Base-by-base conservation (phyloP, 2,329 filamentous ascomycete genomes). In the Fusarium austroafricanum region DNA sequence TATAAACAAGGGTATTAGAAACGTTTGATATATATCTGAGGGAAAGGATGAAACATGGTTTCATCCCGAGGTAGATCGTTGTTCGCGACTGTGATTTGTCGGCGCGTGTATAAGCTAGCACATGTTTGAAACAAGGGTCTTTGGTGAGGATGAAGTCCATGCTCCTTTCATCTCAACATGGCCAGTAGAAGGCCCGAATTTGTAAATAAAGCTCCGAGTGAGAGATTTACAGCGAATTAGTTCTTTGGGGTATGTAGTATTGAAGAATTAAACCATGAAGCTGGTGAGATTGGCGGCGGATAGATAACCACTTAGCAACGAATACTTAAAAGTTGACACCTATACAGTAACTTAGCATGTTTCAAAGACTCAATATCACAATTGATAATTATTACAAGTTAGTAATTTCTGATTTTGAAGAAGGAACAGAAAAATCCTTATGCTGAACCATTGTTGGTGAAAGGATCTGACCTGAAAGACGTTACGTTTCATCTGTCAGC, bases 131-230 rank as follows among this genome's bases (percentile, higher is more conserved):
- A 65, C 65, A 65, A 60, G 58, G 64, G 44, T 59, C 40, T 6
- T 33, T 11, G 2, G 38, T 38, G 49, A 33, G 28, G 49, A 56
- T 47, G 12, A 40, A 49, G 56, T 40, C 65, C 21, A 58, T 68
- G 65, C 65, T 68, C 65, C 64, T 67, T 67, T 67, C 65, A 67
- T 67, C 65, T 68, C 45, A 10, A 52, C 39, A 21, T 26, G 20
- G 35, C 58, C 58, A 60, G 49, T 65, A 68, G 33, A 57, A 45
- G 54, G 59, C 38, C 45, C 65, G 65, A 65, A 43, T 65, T n/a
- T 18, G 28, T 12, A 9, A 1, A n/a, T 35, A 35, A 42, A 29
- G 18, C 50, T 61, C 55, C 44, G 49, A 17, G 4, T 4, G 8
- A 15, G 39, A 45, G 12, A 17, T 28, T 46, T 46, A 17, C 12